Evolutionary conservation across 192 early-diverging fungal genomes (phyloP), one percentile per base, ranked within the genome.

Genomic region (Pilaira anomala): DNA sequence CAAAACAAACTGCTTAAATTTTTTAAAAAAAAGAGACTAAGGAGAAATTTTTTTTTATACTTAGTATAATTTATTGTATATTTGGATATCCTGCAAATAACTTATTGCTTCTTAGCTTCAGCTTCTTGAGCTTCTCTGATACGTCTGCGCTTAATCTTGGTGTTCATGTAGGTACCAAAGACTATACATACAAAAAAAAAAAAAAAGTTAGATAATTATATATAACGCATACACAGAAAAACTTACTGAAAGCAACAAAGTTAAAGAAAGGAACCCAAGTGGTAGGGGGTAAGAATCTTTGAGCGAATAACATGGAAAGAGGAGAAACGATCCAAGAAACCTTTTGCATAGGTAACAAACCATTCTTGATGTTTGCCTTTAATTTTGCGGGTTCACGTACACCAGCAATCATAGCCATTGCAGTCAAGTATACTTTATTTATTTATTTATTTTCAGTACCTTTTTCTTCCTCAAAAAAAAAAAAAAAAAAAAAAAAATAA

Each of bases 241-340:
- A 74, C 67, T 75, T 75, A 75, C 73, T 72, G 64, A 95, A 95
- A 19, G 84, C 84, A 48, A 96, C 77, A 22, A 88, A 45, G 78
- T 94, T 93, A 78, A 94, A 96, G 83, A 94, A 96, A 22, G 94
- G 94, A 25, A 92, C 83, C 92, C 92, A 96, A 46, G 87, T 74
- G 41, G 82, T 75, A 11, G 86, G 91, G n/a, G 80, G 83, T 48
- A 96, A 72, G 61, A 86, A 87, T 70, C 82, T 85, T 79, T 88
- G 85, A 7, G 94, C 92, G 71, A 91, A 76, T 22, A 81, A 78
- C 82, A 93, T 88, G 3, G 89, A 78, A 11, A 86, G 44, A 16
- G 94, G 94, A 63, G 87, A 93, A 29, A 94, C 78, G 16, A 90
- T 72, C 88, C 88, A 93, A 19, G 89, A 89, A 8, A 92, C 85